Percentiles rank a stretch among this genome's conserved stretches.
phyloP scores from a whole-genome alignment of 768 basidiomycete genomes.

The Clavulina sp. region DNA sequence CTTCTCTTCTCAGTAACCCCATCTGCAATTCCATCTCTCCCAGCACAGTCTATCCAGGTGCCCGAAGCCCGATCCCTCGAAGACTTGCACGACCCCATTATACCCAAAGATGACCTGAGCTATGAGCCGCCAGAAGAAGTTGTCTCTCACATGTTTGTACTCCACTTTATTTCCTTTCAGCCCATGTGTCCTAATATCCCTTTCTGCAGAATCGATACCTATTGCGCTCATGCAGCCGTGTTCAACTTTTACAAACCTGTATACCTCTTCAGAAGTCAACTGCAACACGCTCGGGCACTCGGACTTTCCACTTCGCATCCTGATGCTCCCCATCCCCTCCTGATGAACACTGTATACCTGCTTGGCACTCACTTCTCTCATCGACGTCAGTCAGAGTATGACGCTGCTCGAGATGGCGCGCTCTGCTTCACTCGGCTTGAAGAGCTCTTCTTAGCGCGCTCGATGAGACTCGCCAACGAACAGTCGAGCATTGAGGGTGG shows the following conservation, averaged over 20 bases:
- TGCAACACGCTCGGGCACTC: too few species aligned
- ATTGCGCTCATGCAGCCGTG: not conserved
- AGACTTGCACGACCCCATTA: too few species aligned
- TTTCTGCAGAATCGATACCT: not conserved
- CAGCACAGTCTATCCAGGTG: too few species aligned
- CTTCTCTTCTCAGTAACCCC: too few species aligned
- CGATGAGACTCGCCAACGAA: not conserved
- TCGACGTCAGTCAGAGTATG: too few species aligned
- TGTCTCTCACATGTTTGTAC: not conserved
- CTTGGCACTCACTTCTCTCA: not conserved
- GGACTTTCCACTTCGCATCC: not conserved
- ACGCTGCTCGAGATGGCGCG: too few species aligned
- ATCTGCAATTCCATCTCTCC: too few species aligned
- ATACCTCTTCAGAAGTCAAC: not conserved
- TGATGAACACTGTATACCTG: not conserved
- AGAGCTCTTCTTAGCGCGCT: not conserved
- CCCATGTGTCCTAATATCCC: not conserved
- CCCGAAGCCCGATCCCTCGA: too few species aligned
- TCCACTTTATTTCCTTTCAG: not conserved
- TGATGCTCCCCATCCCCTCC: not conserved
- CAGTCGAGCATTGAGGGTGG: not conserved
- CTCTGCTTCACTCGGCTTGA: not conserved
- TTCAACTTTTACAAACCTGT: not conserved
- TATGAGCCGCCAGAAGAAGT: not conserved
- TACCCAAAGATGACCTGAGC: not conserved